These are phyloP conservation scores for Termitomyces sp. DNA, from an alignment of 768 basidiomycete genomes.

Conservation along the genomic window DNA sequence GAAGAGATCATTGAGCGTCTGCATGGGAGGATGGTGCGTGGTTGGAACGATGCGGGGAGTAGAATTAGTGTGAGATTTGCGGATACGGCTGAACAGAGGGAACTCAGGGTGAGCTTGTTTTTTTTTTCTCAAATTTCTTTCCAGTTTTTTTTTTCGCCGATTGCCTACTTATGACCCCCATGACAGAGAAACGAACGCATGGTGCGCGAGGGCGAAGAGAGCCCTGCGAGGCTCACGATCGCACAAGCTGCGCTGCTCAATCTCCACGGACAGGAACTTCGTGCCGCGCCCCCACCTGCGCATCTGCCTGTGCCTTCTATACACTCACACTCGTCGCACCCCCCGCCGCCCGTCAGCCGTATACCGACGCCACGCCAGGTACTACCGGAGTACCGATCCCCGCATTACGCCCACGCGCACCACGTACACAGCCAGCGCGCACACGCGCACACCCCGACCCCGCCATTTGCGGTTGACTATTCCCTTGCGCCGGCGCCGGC, in stretches of 20 bases:
- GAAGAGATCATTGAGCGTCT: slow-evolving; percentile 76
- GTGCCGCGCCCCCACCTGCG: slow-evolving; percentile 9
- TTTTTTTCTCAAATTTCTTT: not conserved
- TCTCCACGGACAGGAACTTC: slow-evolving; percentile 61
- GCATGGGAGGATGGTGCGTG: slow-evolving; percentile 77
- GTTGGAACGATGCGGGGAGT: slow-evolving; percentile 74
- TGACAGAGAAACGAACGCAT: slow-evolving; percentile 59
- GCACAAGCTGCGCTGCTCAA: slow-evolving; percentile 77
- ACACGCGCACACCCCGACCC: not conserved
- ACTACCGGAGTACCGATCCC: not conserved
- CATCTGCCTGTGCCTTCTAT: not conserved
- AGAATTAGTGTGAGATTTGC: slow-evolving; percentile 79
- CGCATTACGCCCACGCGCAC: not conserved
- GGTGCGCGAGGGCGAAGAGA: slow-evolving; percentile 56
- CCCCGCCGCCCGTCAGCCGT: not conserved
- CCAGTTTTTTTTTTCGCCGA: not conserved
- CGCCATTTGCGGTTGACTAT: slow-evolving; percentile 36
- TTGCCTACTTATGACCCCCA: too few relatives aligned
- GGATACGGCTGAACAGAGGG: slow-evolving; percentile 73
- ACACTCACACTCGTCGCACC: not conserved
- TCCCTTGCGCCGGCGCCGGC: slow-evolving; percentile 21
- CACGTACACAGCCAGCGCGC: not conserved
- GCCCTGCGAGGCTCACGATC: slow-evolving; percentile 66
- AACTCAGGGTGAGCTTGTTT: slow-evolving; percentile 54
- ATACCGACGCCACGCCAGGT: slow-evolving; percentile 9